These are phyloP conservation scores for Coemansia sp. DNA, from an alignment of 192 early-diverging fungal genomes.

Conservation along the genomic window DNA sequence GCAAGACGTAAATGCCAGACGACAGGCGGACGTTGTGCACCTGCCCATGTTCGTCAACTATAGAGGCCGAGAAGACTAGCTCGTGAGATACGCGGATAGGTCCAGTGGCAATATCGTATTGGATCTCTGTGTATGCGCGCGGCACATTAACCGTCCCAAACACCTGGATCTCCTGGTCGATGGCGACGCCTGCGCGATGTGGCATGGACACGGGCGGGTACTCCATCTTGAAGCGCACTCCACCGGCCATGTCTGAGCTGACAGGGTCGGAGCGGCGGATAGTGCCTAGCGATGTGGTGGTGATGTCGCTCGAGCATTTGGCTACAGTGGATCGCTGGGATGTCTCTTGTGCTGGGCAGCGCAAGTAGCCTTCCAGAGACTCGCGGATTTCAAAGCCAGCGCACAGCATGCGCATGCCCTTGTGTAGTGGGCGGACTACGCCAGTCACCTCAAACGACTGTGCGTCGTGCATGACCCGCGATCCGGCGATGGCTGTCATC, in stretches of 20 bases:
- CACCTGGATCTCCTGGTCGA: slow-evolving; percentile 51
- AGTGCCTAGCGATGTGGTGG: background rate
- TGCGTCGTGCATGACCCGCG: slow-evolving; percentile 39
- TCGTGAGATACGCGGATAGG: slow-evolving; percentile 47
- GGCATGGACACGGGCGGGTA: slow-evolving; percentile 17
- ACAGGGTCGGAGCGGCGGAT: background rate
- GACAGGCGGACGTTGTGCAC: slow-evolving; percentile 51
- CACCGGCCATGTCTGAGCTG: background rate
- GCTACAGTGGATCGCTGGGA: slow-evolving; percentile 16
- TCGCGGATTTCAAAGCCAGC: slow-evolving; percentile 50
- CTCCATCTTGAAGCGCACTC: slow-evolving; percentile 17
- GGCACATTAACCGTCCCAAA: slow-evolving; percentile 29
- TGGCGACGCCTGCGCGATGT: slow-evolving; percentile 27
- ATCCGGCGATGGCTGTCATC: slow-evolving; percentile 37
- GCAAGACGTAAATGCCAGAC: slow-evolving; percentile 39
- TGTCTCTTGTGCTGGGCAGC: slow-evolving; percentile 5
- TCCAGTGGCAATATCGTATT: slow-evolving; percentile 42
- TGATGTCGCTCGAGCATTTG: slow-evolving; percentile 28
- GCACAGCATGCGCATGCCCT: slow-evolving; percentile 48
- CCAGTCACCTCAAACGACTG: slow-evolving; percentile 23
- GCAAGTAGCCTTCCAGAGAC: slow-evolving; percentile 30
- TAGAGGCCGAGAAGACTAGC: slow-evolving; percentile 29
- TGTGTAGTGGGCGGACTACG: slow-evolving; percentile 38
- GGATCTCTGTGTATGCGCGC: slow-evolving; percentile 28
- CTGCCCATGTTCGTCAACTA: slow-evolving; percentile 43